phyloP scores from a whole-genome alignment of 495 filamentous ascomycete species.

The Articulospora tetracladia region DNA sequence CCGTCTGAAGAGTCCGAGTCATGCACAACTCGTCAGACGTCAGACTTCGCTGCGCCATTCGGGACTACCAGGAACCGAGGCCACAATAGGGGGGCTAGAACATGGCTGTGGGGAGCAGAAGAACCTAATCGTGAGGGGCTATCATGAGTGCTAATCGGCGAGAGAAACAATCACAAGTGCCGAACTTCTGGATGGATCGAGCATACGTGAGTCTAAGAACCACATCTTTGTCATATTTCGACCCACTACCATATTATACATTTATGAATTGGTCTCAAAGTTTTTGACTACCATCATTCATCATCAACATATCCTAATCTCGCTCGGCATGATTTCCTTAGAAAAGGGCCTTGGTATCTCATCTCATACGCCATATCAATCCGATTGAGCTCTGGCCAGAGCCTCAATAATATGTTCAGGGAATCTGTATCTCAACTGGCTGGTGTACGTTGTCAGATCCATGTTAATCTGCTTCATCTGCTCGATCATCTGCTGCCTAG shows the following conservation, averaged over 20 bases:
- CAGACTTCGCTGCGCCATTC: neutral
- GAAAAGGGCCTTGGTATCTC: neutral
- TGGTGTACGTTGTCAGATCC: constrained; percentile 91
- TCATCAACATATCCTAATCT: neutral
- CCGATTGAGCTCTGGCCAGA: constrained; percentile 70
- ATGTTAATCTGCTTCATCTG: constrained; percentile 71
- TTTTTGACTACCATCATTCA: neutral
- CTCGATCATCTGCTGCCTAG: constrained; percentile 58
- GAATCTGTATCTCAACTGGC: constrained; percentile 87
- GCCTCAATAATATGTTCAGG: constrained; percentile 70
- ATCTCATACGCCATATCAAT: constrained; percentile 32
- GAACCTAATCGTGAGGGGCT: neutral
- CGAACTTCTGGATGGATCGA: neutral
- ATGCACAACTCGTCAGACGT: neutral
- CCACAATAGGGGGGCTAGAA: neutral
- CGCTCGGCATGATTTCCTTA: neutral
- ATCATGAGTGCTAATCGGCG: neutral
- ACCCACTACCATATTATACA: neutral
- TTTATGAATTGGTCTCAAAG: neutral
- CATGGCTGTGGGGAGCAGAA: neutral
- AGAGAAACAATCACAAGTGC: no score
- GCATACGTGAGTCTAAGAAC: no score
- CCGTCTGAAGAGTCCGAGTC: neutral
- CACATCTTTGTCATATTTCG: no score
- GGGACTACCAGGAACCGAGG: neutral